Conservation (phyloP, 2,329 filamentous ascomycete species). For the Alternaria rosae region DNA sequence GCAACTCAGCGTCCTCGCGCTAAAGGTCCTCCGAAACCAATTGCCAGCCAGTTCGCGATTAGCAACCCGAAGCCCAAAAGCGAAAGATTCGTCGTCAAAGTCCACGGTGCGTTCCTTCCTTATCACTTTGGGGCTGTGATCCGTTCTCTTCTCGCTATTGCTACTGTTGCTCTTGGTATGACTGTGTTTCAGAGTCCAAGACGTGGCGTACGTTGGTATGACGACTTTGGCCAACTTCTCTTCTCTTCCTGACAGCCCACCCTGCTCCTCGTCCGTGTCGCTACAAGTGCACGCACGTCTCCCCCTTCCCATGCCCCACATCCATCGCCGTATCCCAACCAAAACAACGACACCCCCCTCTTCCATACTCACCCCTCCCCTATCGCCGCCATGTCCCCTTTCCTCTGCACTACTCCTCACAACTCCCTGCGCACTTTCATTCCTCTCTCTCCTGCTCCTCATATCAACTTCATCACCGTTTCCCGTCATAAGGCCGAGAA, state of each 20-base stretch:
- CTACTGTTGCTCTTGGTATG: neutral
- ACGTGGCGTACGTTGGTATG: neutral
- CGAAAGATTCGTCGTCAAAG: slow-evolving; percentile 42
- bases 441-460: slow-evolving; percentile 27
- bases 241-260: neutral
- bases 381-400: slow-evolving; percentile 3
- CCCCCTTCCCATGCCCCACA: neutral
- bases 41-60: slow-evolving; percentile 31
- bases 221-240: neutral
- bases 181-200: neutral
- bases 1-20: slow-evolving; percentile 26
- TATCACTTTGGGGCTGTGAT: neutral
- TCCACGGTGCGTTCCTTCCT: slow-evolving; percentile 7
- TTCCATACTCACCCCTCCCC: neutral
- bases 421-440: slow-evolving; percentile 29
- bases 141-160: neutral
- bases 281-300: neutral
- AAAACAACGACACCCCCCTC: neutral
- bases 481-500: slow-evolving; percentile 24
- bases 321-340: neutral
- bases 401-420: slow-evolving; percentile 6
- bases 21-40: slow-evolving; percentile 29
- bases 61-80: slow-evolving; percentile 20
- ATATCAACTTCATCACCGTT: slow-evolving; percentile 22
- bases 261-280: neutral